Base-by-base conservation (phyloP, 306 rosid genomes). In the Purshia tridentata region DNA sequence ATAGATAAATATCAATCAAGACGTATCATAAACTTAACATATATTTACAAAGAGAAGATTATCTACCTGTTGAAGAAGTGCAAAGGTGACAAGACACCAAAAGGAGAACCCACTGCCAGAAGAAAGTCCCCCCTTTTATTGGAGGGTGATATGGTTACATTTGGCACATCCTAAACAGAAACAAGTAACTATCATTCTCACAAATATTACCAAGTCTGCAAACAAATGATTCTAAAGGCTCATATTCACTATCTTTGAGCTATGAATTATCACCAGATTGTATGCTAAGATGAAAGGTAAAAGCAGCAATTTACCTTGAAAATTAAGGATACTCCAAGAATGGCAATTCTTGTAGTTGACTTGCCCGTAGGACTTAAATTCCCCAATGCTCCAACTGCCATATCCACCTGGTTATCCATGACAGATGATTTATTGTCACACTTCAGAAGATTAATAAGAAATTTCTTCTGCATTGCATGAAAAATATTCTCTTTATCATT, bases 31-130 rank as follows among this genome's bases (percentile, higher is more conserved):
- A 20, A 19, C 52, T 35, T 12, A 18, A 70, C 20, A 18, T 15
- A 39, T 12, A 41, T 67, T 40, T 63, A 23, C 20, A 51, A 22
- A 58, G 44, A 70, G 41, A 73, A 72, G 44, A 52, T 42, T 48
- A 54, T 44, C 51, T 79, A 91, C 98, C 97, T 91, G 88, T 91
- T 94, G 77, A 88, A 88, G 87, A 94, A 94, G 80, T 94, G 98
- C 62, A 86, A 57, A 15, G 97, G 94, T 85, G 97, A 91, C 65
- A 94, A 77, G 79, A 94, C 82, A 55, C 98, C 98, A 84, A 94
- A 94, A 66, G 98, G 98, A 81, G 98, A 93, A 77, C 97, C 98
- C 75, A 93, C 86, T 41, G 91, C 92, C 68, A 93, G 81, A 78
- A 89, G 91, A 81, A 86, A 89, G 82, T 86, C 82, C 67, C 98